These are phyloP conservation scores for Debaryomyces robertsiae DNA, from an alignment of 1,139 yeast genomes.

Conservation along the genomic window DNA sequence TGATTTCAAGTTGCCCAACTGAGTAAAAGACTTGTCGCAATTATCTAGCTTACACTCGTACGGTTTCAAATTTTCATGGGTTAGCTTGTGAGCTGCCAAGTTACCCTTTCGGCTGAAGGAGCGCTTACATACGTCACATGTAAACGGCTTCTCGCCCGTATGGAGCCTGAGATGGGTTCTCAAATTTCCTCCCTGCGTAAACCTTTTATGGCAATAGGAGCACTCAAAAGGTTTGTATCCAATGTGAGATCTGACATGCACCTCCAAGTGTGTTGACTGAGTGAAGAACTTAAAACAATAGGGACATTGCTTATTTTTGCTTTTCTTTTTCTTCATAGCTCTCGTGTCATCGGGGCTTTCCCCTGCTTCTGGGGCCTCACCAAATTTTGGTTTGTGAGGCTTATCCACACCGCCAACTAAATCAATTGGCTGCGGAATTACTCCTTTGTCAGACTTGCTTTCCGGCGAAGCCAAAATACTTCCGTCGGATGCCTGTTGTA, in stretches of 20 bases:
- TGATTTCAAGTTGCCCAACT: constrained; percentile 87
- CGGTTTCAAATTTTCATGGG: constrained; percentile 81
- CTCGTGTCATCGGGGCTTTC: constrained; percentile 24
- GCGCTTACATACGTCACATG: constrained; percentile 71
- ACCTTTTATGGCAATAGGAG: constrained; percentile 73
- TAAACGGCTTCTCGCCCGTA: constrained; percentile 89
- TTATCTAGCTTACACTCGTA: constrained; percentile 76
- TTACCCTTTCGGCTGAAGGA: constrained; percentile 88
- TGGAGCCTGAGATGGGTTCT: constrained; percentile 86
- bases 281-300: constrained; percentile 71
- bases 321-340: constrained; percentile 30
- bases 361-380: constrained; percentile 16
- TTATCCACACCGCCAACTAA: constrained; percentile 85
- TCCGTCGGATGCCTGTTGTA: constrained; percentile 67
- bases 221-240: constrained; percentile 83
- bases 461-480: constrained; percentile 41
- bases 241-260: constrained; percentile 75
- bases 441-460: constrained; percentile 28
- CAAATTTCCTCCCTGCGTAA: constrained; percentile 91
- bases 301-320: constrained; percentile 66
- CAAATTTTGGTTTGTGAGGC: constrained; percentile 40
- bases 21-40: constrained; percentile 86
- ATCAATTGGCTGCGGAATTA: constrained; percentile 63
- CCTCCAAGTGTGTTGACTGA: constrained; percentile 77
- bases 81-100: constrained; percentile 79